These are phyloP conservation scores for Solanum clarkiae DNA, from an alignment of 257 asterid species.

Conservation along the genomic window DNA sequence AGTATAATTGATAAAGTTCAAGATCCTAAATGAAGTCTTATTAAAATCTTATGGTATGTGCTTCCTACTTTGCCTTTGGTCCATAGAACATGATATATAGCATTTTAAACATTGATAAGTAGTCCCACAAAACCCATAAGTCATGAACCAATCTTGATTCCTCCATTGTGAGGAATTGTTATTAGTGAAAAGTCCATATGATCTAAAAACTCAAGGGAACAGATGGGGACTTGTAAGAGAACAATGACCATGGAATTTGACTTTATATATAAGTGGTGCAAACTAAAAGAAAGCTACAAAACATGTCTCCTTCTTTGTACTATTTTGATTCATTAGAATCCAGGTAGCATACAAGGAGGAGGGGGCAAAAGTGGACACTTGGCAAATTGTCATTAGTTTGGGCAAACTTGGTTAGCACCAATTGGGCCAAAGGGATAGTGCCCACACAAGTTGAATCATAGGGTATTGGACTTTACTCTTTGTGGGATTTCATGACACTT, in stretches of 20 bases:
- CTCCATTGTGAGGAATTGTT: neutral
- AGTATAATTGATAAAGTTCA: neutral
- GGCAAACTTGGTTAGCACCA: neutral
- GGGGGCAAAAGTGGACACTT: neutral
- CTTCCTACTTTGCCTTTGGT: neutral
- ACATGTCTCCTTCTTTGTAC: slow-evolving; percentile 13
- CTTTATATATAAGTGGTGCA: slow-evolving; percentile 38
- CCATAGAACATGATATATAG: neutral
- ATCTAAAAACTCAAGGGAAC: slow-evolving; percentile 5
- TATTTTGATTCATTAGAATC: neutral
- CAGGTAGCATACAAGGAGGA: neutral
- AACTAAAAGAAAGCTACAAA: slow-evolving; percentile 42
- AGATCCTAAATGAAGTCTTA: neutral
- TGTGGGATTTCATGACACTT: slow-evolving; percentile 10
- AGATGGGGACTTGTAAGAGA: slow-evolving; percentile 33
- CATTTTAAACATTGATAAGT: neutral
- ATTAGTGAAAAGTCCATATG: slow-evolving; percentile 14
- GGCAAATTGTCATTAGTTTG: neutral
- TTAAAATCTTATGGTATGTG: neutral
- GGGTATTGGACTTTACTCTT: neutral
- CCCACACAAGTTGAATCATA: neutral
- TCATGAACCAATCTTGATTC: neutral
- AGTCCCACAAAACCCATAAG: neutral
- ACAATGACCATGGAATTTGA: slow-evolving; percentile 19
- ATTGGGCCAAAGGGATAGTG: neutral